phyloP scores from a whole-genome alignment of 148 eudicot species.

The Bassia scoparia region DNA sequence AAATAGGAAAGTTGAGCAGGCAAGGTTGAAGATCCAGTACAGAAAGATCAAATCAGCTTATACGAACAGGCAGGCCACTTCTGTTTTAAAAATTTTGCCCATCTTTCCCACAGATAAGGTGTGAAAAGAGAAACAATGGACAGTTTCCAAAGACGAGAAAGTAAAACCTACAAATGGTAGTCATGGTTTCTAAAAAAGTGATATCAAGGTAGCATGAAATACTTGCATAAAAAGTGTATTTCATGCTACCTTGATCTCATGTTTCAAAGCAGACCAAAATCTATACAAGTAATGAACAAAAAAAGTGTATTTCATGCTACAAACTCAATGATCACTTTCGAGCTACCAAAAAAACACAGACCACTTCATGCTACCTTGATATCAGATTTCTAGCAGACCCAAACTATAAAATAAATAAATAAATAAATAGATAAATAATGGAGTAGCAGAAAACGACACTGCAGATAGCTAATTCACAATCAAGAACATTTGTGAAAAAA shows the following conservation, averaged over 20 bases:
- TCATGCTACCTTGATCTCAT: too few relatives aligned
- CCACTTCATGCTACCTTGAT: too few relatives aligned
- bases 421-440: too few relatives aligned
- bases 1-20: not conserved
- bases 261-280: too few relatives aligned
- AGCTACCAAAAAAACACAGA: too few relatives aligned
- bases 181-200: not conserved
- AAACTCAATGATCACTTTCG: too few relatives aligned
- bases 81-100: too few relatives aligned
- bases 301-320: not conserved
- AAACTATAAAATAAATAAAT: too few relatives aligned
- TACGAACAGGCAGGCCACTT: not conserved
- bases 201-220: not conserved
- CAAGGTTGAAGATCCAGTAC: not conserved
- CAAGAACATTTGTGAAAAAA: not conserved
- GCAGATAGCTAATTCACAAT: not conserved
- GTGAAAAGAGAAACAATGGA: not conserved
- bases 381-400: too few relatives aligned
- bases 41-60: not conserved
- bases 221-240: too few relatives aligned
- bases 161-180: not conserved
- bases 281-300: constrained; percentile 14
- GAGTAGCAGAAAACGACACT: constrained; percentile 2
- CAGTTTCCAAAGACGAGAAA: not conserved
- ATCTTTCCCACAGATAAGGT: not conserved